Base-by-base conservation (phyloP, 495 filamentous ascomycete species). In the Terfezia claveryi region DNA sequence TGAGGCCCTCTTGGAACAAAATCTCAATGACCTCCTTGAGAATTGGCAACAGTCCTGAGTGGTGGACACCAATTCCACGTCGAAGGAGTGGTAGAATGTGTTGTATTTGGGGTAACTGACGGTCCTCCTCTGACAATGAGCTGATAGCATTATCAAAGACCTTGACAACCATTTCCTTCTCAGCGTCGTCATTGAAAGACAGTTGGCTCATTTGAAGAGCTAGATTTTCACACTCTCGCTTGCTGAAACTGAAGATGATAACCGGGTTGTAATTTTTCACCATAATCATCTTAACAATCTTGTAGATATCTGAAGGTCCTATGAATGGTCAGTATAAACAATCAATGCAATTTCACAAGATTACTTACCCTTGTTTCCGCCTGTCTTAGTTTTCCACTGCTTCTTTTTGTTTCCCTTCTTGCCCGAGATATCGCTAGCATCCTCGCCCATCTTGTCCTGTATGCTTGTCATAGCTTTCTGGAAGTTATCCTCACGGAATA, bases 191-290 rank as follows among this genome's bases (percentile, higher is more conserved):
- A 71, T 98, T 98, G 76, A 96, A 98, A n/a, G 86, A 79, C 64
- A 94, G 72, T 54, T 75, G 73, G 56, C 79, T 87, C 71, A 93
- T 85, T 59, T 85, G 74, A 46, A 98, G 69, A 17, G 91, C 91
- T 63, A 83, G 76, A 50, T 75, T 73, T 69, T 98, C 91, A 66
- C 88, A 94, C 57, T 94, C 86, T 52, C 91, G 77, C 72, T 98
- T 98, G 73, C 87, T 94, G 74, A 98, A 98, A 66, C 85, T 94
- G 76, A 98, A 98, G 44, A 98, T 87, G 62, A 98, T 98, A 61
- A 96, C 92, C 1, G 91, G 91, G 61, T 96, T 94, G 67, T 86
- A 86, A 60, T 81, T 87, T 69, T 87, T 91, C 66, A 85, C 72
- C 83, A 98, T 93, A 60, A 95, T 93, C 92, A 96, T 96, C 65